Percentiles rank a stretch among this genome's conserved stretches.
Conservation (phyloP, 2,329 filamentous ascomycete genomes). For the Epichloe brachyelytri region DNA sequence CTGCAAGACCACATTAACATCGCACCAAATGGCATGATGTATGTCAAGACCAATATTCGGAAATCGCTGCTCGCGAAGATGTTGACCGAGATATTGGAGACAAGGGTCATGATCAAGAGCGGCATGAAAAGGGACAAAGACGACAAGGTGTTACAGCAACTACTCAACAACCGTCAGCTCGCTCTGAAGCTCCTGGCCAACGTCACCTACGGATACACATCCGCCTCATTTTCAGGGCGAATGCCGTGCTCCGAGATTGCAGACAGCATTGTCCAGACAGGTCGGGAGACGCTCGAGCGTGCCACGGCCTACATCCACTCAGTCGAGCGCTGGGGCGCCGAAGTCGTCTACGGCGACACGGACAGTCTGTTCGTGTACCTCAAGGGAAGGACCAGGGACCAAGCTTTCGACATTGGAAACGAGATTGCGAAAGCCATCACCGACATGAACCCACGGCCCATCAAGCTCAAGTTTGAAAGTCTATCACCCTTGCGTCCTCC, state of each 20-base stretch:
- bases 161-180: constrained; percentile 86
- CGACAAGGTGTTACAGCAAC: constrained; percentile 70
- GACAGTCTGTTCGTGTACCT: constrained; percentile 89
- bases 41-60: constrained; percentile 69
- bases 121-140: constrained; percentile 92
- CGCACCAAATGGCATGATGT: constrained; percentile 94
- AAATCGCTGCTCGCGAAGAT: constrained; percentile 92
- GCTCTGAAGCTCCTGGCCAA: constrained; percentile 96
- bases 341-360: constrained; percentile 96
- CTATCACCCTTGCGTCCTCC: constrained; percentile 84
- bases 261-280: constrained; percentile 95
- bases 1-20: constrained; percentile 82
- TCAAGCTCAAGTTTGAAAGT: constrained; percentile 99
- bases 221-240: constrained; percentile 86
- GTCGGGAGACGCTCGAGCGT: constrained; percentile 84
- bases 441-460: constrained; percentile 73
- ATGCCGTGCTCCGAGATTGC: constrained; percentile 98
- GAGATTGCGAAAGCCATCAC: constrained; percentile 86
- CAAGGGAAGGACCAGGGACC: constrained; percentile 70
- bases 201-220: constrained; percentile 96
- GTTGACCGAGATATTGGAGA: constrained; percentile 90
- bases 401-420: constrained; percentile 85
- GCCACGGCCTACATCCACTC: constrained; percentile 89
- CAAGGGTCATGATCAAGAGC: constrained; percentile 92
- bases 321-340: constrained; percentile 74